These are phyloP conservation scores for Streptanthus diversifolius DNA, from an alignment of 345 rosid species.

Conservation along the genomic window DNA sequence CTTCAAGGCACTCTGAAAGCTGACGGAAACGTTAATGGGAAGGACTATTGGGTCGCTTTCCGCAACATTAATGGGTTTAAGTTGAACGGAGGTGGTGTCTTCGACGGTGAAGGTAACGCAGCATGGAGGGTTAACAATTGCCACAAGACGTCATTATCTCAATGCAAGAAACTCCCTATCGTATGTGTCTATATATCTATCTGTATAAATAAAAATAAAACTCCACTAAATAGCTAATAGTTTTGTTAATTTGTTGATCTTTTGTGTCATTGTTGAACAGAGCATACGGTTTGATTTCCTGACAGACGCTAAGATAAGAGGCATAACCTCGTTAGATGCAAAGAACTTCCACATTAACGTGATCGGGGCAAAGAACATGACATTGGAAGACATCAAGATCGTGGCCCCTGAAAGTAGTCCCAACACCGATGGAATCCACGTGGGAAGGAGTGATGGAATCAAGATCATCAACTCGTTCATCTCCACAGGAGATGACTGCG, in stretches of 20 bases:
- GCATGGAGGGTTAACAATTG: constrained; percentile 49
- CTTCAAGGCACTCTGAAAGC: constrained; percentile 27
- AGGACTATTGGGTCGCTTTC: constrained; percentile 48
- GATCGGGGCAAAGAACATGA: constrained; percentile 45
- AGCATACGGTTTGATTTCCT: constrained; percentile 45
- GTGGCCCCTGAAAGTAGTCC: constrained; percentile 41
- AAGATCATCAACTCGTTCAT: constrained; percentile 40
- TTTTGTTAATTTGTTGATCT: not conserved
- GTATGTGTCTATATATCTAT: not conserved
- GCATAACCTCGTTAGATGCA: constrained; percentile 43
- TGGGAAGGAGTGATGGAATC: constrained; percentile 53
- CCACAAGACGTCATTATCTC: constrained; percentile 5
- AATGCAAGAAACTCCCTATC: constrained; percentile 36
- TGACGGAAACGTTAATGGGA: not conserved
- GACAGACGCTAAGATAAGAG: constrained; percentile 33
- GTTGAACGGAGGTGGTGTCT: constrained; percentile 52
- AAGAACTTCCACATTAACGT: constrained; percentile 55
- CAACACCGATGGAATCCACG: constrained; percentile 70
- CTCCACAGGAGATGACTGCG: constrained; percentile 68
- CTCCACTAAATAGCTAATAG: not conserved
- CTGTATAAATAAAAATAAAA: not conserved
- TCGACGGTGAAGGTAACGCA: constrained; percentile 61
- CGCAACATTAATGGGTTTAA: constrained; percentile 40
- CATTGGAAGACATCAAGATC: constrained; percentile 33
- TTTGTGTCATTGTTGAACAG: constrained; percentile 30